Evolutionary conservation across 305 asterid genomes (phyloP), one percentile per base, ranked within the genome.

Genomic region (Fraxinus platypoda): DNA sequence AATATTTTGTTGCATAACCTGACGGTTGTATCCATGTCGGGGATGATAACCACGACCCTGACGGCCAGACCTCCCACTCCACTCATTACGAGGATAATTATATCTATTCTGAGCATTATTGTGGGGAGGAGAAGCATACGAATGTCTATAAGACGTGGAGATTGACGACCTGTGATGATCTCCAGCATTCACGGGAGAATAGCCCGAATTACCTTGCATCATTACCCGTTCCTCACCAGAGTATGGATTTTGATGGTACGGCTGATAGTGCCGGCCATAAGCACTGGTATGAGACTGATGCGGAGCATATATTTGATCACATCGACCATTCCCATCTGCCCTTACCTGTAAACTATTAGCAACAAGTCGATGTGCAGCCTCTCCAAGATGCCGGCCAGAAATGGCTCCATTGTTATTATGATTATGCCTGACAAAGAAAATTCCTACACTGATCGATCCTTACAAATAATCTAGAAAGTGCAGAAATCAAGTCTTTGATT

Each of bases 331-430:
- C 70, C 84, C 87, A 33, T 87, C 87, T 8, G 79, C 87, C 84
- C 88, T 89, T 5, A 6, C 30, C 83, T 88, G 97, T 81, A 96
- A 84, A 82, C 94, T 96, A 80, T 93, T 96, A 25, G 82, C 90
- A 35, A 96, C 95, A 41, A 96, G 92, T 66, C 99, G 93, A 70
- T 87, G 98, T 66, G 98, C 97, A 84, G 98, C 94, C 62, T 92
- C 97, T 21, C 98, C 98, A 74, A 94, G 96, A 78, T 91, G 95
- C 76, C 90, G 91, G 46, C 97, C 98, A 54, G 97, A 90, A 72
- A 88, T 83, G 81, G 93, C 86, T 78, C 94, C 95, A 57, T 74
- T 78, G n/a, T 87, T 59, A 80, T 83, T 81, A 62, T 81, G 78
- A 83, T 76, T 83, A 37, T 87, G 85, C 89, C 98, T 94, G 93